Evolutionary conservation across 257 asterid genomes (phyloP).

Genomic region (Nemophila menziesii): DNA sequence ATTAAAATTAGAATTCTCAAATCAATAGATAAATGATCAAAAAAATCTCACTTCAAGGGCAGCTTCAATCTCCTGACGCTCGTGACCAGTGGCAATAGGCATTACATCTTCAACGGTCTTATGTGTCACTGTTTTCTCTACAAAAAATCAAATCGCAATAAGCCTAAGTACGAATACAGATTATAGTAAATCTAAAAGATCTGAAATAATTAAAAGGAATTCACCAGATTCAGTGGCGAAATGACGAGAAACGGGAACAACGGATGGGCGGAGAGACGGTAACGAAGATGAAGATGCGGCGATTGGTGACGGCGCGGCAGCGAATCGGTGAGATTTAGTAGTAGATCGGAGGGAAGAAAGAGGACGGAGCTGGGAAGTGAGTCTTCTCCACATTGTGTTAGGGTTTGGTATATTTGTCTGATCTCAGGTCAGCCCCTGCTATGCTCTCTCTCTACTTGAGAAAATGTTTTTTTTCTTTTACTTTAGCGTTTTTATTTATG

Average conservation of each 20-base stretch:
- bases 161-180: neutral
- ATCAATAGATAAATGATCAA: neutral
- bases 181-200: neutral
- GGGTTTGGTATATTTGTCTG: conserved; percentile 14
- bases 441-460: too few species aligned
- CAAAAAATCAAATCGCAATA: neutral
- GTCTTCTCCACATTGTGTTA: conserved; percentile 60
- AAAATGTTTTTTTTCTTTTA: neutral
- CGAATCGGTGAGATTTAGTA: conserved; percentile 21
- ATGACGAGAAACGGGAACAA: conserved; percentile 29
- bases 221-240: conserved; percentile 57
- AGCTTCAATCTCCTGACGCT: conserved; percentile 88
- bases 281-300: conserved; percentile 14
- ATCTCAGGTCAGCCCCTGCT: conserved; percentile 39
- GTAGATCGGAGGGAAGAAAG: conserved; percentile 43
- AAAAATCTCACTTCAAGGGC: conserved; percentile 24
- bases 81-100: conserved; percentile 98
- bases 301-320: too few species aligned
- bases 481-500: neutral
- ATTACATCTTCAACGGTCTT: conserved; percentile 63
- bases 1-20: neutral
- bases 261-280: conserved; percentile 25
- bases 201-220: neutral
- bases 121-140: conserved; percentile 32
- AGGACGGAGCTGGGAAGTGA: conserved; percentile 39